A percentile compares a stretch with the other conserved stretches of the same genome.
These are phyloP conservation scores for Exsudoporus frostii DNA, from an alignment of 768 basidiomycete species.

Conservation along the genomic window DNA sequence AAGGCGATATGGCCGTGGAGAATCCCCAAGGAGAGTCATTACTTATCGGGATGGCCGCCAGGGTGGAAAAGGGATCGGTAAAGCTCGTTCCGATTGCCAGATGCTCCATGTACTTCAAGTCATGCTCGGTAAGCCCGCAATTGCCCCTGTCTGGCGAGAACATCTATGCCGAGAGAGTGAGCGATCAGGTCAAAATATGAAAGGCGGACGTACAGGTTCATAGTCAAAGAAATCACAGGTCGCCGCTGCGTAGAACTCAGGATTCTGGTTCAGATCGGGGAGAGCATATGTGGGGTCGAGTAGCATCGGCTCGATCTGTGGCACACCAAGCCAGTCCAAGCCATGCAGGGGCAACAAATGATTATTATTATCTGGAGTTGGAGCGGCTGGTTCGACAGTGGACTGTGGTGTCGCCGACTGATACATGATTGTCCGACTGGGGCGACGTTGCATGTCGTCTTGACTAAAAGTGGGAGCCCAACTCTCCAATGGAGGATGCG, in stretches of 20 bases:
- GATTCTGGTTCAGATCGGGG: not conserved
- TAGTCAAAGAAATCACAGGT: slow-evolving; percentile 6
- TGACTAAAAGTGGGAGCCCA: slow-evolving; percentile 24
- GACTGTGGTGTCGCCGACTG: slow-evolving; percentile 26
- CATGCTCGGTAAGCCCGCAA: slow-evolving; percentile 5
- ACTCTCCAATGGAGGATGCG: slow-evolving; percentile 7
- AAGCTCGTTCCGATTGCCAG: slow-evolving; percentile 19
- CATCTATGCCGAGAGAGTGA: slow-evolving; percentile 2
- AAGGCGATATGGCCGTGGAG: slow-evolving; percentile 15
- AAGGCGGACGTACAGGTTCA: slow-evolving; percentile 13
- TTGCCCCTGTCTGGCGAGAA: not conserved
- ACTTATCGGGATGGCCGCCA: not conserved
- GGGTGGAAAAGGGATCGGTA: slow-evolving; percentile 23
- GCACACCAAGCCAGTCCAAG: slow-evolving; percentile 14
- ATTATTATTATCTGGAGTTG: not conserved
- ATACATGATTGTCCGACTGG: slow-evolving; percentile 33
- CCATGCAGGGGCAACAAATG: not conserved
- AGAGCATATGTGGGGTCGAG: slow-evolving; percentile 2
- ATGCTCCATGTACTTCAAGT: slow-evolving; percentile 17
- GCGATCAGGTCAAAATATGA: not conserved
- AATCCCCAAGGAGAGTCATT: not conserved
- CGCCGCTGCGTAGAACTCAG: not conserved
- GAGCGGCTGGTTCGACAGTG: slow-evolving; percentile 2
- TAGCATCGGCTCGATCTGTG: slow-evolving; percentile 2
- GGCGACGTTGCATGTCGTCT: slow-evolving; percentile 36